Conservation (phyloP, 1,284 basidiomycete species). For the Cryptococcus hybrid region DNA sequence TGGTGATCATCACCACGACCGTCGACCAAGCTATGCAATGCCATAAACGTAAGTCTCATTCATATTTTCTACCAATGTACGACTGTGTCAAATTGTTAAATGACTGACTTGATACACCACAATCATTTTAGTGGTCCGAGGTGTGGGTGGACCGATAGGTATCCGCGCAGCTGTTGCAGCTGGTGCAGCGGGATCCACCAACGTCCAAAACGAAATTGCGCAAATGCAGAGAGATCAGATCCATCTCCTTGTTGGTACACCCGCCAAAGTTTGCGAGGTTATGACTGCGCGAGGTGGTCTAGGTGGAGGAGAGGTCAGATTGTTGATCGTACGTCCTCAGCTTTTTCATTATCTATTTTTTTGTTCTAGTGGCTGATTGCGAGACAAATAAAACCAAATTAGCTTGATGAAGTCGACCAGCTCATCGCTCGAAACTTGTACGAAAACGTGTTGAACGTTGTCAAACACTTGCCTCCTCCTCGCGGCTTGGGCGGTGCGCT, state of each 20-base stretch:
- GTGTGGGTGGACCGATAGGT: constrained; percentile 86
- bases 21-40: constrained; percentile 98
- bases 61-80: not conserved
- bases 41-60: constrained; percentile 60
- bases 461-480: constrained; percentile 81
- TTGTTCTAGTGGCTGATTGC: too few species aligned
- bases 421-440: constrained; percentile 94
- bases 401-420: constrained; percentile 94
- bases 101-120: not conserved
- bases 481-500: constrained; percentile 45
- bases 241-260: constrained; percentile 94
- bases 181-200: constrained; percentile 63
- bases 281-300: constrained; percentile 69
- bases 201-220: constrained; percentile 74
- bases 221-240: constrained; percentile 85
- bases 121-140: constrained; percentile 85
- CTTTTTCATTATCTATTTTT: too few species aligned
- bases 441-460: constrained; percentile 89
- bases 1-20: constrained; percentile 93
- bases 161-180: constrained; percentile 83
- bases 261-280: constrained; percentile 89
- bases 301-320: constrained; percentile 75
- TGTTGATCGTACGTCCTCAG: constrained; percentile 68
- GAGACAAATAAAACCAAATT: not conserved
- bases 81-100: too few species aligned